Conservation (phyloP, 371 early-diverging fungal species). For the Mucor lusitanicus region DNA sequence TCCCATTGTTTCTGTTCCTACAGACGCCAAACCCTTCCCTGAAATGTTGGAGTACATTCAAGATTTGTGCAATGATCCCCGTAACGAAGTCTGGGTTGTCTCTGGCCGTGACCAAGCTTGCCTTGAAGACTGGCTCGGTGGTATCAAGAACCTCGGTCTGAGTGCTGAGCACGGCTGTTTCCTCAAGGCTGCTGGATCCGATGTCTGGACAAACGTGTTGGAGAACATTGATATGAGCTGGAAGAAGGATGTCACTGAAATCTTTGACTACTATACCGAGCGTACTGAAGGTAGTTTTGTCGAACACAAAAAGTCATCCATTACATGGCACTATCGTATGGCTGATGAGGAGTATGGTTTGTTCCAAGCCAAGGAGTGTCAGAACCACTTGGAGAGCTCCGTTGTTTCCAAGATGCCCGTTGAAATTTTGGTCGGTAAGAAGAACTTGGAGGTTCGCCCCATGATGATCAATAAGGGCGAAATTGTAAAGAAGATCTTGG, state of each 20-base stretch:
- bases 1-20: slow-evolving; percentile 71
- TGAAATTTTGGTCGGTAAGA: slow-evolving; percentile 92
- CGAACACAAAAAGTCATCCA: slow-evolving; percentile 81
- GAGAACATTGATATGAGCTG: slow-evolving; percentile 81
- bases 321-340: slow-evolving; percentile 91
- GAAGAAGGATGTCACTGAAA: slow-evolving; percentile 82
- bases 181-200: slow-evolving; percentile 42
- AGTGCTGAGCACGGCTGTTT: slow-evolving; percentile 75
- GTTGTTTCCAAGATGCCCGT: slow-evolving; percentile 82
- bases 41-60: slow-evolving; percentile 66
- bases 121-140: slow-evolving; percentile 86
- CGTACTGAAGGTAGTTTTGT: slow-evolving; percentile 84
- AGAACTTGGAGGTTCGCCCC: slow-evolving; percentile 91
- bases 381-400: slow-evolving; percentile 82
- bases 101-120: slow-evolving; percentile 85
- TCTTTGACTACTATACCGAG: slow-evolving; percentile 90
- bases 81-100: slow-evolving; percentile 87
- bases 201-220: slow-evolving; percentile 74
- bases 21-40: slow-evolving; percentile 64
- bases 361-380: slow-evolving; percentile 87
- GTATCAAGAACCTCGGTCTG: slow-evolving; percentile 76
- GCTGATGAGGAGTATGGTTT: slow-evolving; percentile 84
- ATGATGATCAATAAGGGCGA: slow-evolving; percentile 85
- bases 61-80: slow-evolving; percentile 66
- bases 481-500: slow-evolving; percentile 83